phyloP scores from a whole-genome alignment of 2,329 filamentous ascomycete species.

The Zasmidium cellare region DNA sequence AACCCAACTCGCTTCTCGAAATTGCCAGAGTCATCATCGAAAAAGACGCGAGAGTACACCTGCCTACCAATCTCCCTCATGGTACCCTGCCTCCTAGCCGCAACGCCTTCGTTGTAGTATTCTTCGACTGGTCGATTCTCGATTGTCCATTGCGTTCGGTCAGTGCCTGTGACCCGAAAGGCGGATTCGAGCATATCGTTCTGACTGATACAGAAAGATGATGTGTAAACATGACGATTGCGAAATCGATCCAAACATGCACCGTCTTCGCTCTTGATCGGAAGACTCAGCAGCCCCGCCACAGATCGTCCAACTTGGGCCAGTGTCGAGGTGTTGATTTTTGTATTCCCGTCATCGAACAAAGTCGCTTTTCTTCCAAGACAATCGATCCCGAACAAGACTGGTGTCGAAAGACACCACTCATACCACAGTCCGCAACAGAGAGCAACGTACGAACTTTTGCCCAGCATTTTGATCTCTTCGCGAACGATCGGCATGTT shows the following conservation, averaged over 20 bases:
- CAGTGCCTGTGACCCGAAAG: constrained; percentile 57
- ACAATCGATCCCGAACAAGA: constrained; percentile 33
- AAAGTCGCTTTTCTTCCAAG: constrained; percentile 26
- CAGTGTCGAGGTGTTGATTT: constrained; percentile 61
- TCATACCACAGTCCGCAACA: constrained; percentile 36
- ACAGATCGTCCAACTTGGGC: constrained; percentile 55
- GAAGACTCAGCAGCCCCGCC: constrained; percentile 41
- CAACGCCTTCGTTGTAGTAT: constrained; percentile 51
- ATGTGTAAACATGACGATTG: constrained; percentile 53
- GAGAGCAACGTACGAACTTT: constrained; percentile 26
- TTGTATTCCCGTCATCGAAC: constrained; percentile 57
- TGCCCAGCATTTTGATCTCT: constrained; percentile 11
- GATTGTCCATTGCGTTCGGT: constrained; percentile 62
- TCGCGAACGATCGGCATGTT: constrained; percentile 15
- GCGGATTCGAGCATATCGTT: constrained; percentile 63
- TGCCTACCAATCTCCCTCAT: constrained; percentile 47
- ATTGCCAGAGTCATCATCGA: constrained; percentile 27
- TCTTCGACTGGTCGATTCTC: constrained; percentile 46
- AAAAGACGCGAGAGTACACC: constrained; percentile 59
- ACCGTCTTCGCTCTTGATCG: constrained; percentile 7
- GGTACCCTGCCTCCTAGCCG: constrained; percentile 46
- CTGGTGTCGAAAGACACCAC: constrained; percentile 22
- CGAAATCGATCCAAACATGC: constrained; percentile 37
- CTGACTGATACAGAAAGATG: constrained; percentile 60
- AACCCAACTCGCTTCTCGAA: constrained; percentile 40